A percentile compares a stretch with the other conserved stretches of the same genome.
These are phyloP conservation scores for Panicum virgatum DNA, from an alignment of 202 grass and related monocot species.

Conservation along the genomic window DNA sequence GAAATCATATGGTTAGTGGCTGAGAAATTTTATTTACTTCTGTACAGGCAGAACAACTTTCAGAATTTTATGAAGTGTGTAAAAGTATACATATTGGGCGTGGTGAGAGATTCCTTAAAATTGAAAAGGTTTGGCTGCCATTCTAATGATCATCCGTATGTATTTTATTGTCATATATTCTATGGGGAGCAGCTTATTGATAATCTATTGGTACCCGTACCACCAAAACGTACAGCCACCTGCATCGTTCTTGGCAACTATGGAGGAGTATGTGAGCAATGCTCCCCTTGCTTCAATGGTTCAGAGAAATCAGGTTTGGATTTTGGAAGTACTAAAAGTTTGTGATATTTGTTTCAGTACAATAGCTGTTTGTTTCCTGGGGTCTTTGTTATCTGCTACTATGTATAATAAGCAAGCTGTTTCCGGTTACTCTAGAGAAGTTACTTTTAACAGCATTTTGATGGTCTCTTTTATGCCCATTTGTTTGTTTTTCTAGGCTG, in stretches of 20 bases:
- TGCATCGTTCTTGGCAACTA: constrained; percentile 74
- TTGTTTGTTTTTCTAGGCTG: constrained; percentile 35
- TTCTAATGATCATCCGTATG: background rate
- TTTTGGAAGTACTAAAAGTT: background rate
- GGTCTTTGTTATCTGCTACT: background rate
- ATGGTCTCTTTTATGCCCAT: background rate
- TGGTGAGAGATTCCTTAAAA: constrained; percentile 66
- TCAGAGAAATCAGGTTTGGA: constrained; percentile 69
- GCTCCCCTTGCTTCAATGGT: constrained; percentile 66
- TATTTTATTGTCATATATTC: background rate
- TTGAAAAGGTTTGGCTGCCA: constrained; percentile 59
- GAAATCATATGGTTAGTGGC: background rate
- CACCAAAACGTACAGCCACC: constrained; percentile 65
- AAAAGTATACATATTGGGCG: constrained; percentile 79
- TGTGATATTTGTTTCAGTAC: background rate
- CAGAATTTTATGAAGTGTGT: constrained; percentile 79
- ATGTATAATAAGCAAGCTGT: background rate
- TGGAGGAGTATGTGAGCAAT: constrained; percentile 96
- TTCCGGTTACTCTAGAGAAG: background rate
- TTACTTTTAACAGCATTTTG: background rate
- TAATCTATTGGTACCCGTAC: constrained; percentile 30
- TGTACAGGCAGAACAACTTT: constrained; percentile 71
- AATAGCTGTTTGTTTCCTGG: background rate
- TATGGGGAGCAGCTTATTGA: constrained; percentile 16
- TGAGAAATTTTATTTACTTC: background rate